phyloP scores from a whole-genome alignment of 306 rosid genomes.

The Malus asiatica region DNA sequence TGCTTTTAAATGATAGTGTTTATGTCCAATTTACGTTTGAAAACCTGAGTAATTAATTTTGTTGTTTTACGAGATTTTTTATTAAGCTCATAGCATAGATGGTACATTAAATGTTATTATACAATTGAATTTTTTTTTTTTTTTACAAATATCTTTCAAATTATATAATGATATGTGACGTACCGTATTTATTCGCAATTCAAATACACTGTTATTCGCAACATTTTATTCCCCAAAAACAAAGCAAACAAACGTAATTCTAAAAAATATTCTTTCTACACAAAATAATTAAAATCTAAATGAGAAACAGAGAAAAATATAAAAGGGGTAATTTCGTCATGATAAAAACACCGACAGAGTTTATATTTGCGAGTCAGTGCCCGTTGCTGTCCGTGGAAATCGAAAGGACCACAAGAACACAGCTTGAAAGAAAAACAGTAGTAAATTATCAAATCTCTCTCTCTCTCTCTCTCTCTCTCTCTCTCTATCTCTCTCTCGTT shows the following conservation, averaged over 20 bases:
- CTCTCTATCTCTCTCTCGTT: background rate
- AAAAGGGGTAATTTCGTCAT: background rate
- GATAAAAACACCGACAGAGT: background rate
- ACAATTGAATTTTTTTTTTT: no score
- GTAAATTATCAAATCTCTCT: background rate
- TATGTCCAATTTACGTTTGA: background rate
- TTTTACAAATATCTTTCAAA: accelerated
- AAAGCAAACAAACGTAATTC: background rate
- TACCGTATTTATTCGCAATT: no score
- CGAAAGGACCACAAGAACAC: background rate
- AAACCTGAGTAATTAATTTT: no score
- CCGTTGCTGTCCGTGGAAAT: background rate
- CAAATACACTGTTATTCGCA: background rate
- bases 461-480: background rate
- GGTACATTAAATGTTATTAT: accelerated
- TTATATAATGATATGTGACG: no score
- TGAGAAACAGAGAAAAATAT: background rate
- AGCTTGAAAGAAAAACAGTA: background rate
- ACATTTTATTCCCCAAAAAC: background rate
- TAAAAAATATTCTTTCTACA: no score
- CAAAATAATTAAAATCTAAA: background rate
- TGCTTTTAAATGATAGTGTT: background rate
- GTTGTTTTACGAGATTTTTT: no score
- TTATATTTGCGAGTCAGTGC: background rate
- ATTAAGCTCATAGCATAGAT: accelerated